Evolutionary conservation across 2,329 filamentous ascomycete species (phyloP), one percentile per base, ranked within the genome.

Genomic region (Pseudogymnoascus sp.): DNA sequence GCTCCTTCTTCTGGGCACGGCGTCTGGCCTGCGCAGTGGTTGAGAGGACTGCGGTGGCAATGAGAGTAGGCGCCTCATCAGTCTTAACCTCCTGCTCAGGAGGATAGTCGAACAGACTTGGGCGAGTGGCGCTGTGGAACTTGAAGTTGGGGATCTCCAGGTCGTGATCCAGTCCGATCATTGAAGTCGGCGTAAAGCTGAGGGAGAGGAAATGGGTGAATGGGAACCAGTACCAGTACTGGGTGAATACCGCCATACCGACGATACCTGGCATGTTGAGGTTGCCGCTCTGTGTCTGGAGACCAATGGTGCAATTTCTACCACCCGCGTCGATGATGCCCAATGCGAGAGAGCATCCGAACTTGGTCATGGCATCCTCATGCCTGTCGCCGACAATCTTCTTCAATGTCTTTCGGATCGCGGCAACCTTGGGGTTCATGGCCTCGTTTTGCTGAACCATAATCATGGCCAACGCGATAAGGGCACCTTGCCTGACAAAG

Each of bases 171-270:
- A 99, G 86, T 65, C 90, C 93, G 70, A 97, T 97, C 72, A 99
- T 90, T 1, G 95, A 90, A 1, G 96, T 99, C 1, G 95, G 95
- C n/a, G 91, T 92, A 78, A 99, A 97, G 72, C 91, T 93, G 66
- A 99, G 82, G 0, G 93, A 96, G 64, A 99, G 77, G 85, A 99
- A 99, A 77, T 99, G 95, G 31, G 95, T 96, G 71, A 97, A 89
- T 65, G 95, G 95, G 85, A 99, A 99, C 95, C 95, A 99, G 80
- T 99, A 99, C 95, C 95, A 99, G 80, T 99, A 99, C 75, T 99
- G 95, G 7, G 93, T 96, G 78, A 99, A 99, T 62, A 99, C 90
- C 29, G 92, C 93, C 87, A 96, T 96, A 69, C 95, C 96, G 17
- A 99, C 93, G 68, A 99, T 96, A 66, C 91, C 96, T 17, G 93